Percentiles rank a stretch among this genome's conserved stretches.
Evolutionary conservation across 2,329 filamentous ascomycete genomes (phyloP).

Genomic region (Exophiala mesophila): DNA sequence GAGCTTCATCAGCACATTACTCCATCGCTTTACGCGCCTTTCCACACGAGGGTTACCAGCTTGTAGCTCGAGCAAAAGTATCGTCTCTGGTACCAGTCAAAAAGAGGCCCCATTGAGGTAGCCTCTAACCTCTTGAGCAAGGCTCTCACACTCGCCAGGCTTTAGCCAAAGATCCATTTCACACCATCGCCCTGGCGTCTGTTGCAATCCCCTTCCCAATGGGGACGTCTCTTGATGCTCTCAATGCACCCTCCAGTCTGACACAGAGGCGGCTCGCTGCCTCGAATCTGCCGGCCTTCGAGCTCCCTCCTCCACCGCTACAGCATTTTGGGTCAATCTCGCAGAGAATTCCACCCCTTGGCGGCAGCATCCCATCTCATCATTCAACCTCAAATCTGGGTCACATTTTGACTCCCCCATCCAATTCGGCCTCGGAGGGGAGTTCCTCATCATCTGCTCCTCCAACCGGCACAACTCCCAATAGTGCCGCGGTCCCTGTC

Average conservation of each 20-base stretch:
- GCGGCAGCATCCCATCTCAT: slow-evolving; percentile 28
- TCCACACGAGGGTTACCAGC: no score
- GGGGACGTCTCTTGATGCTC: slow-evolving; percentile 57
- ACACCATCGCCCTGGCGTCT: slow-evolving; percentile 55
- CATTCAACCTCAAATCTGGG: slow-evolving; percentile 53
- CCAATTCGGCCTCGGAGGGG: slow-evolving; percentile 49
- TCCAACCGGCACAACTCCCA: slow-evolving; percentile 44
- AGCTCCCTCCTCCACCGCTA: slow-evolving; percentile 59
- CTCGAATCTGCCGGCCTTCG: slow-evolving; percentile 63
- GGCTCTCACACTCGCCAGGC: no score
- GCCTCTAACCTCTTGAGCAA: no score
- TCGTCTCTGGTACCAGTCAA: no score
- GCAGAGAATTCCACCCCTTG: slow-evolving; percentile 46
- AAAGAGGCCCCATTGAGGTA: no score
- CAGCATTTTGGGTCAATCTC: slow-evolving; percentile 17
- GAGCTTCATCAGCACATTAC: no score
- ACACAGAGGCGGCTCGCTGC: slow-evolving; percentile 66
- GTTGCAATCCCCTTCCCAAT: slow-evolving; percentile 58
- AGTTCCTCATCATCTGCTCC: slow-evolving; percentile 51
- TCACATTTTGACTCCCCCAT: slow-evolving; percentile 59
- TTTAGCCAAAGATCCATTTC: slow-evolving; percentile 28
- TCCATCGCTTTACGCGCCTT: no score
- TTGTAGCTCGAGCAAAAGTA: no score
- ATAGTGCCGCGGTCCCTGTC: slow-evolving; percentile 52
- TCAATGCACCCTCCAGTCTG: slow-evolving; percentile 61